phyloP scores from a whole-genome alignment of 140 eudicot species.

The Stevia rebaudiana region DNA sequence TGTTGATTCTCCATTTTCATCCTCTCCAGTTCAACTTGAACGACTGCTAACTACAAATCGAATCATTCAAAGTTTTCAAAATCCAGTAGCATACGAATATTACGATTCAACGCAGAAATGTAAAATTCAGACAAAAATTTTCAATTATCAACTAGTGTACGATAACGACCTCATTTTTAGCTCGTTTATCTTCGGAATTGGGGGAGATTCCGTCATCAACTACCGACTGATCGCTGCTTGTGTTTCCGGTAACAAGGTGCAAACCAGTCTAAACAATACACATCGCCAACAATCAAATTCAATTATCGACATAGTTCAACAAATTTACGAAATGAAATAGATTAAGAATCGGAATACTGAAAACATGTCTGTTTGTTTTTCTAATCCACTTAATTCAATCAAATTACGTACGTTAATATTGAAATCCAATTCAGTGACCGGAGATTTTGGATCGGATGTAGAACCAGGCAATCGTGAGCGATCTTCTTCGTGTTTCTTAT shows the following conservation, averaged over 20 bases:
- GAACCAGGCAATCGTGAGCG: conserved; percentile 26
- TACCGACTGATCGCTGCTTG: conserved; percentile 68
- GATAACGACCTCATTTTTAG: conserved; percentile 52
- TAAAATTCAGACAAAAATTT: background rate
- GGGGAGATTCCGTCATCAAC: conserved; percentile 59
- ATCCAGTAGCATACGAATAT: background rate
- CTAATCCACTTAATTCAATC: background rate
- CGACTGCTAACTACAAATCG: conserved; percentile 41
- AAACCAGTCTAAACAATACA: conserved; percentile 52
- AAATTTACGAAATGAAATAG: background rate
- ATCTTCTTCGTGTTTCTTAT: conserved; percentile 28
- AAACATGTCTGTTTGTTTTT: background rate
- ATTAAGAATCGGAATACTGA: background rate
- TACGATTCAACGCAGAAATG: background rate
- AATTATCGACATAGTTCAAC: background rate
- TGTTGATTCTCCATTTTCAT: conserved; percentile 53
- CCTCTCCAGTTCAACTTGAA: conserved; percentile 52
- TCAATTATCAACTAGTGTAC: background rate
- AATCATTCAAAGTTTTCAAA: background rate
- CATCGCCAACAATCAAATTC: conserved; percentile 5
- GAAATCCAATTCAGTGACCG: conserved; percentile 27
- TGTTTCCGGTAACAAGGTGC: conserved; percentile 64
- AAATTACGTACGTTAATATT: conserved; percentile 56
- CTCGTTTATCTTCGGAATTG: conserved; percentile 51
- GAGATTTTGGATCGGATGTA: conserved; percentile 3